These are phyloP conservation scores for Astrothelium macrocarpum DNA, from an alignment of 495 filamentous ascomycete species.

Conservation along the genomic window DNA sequence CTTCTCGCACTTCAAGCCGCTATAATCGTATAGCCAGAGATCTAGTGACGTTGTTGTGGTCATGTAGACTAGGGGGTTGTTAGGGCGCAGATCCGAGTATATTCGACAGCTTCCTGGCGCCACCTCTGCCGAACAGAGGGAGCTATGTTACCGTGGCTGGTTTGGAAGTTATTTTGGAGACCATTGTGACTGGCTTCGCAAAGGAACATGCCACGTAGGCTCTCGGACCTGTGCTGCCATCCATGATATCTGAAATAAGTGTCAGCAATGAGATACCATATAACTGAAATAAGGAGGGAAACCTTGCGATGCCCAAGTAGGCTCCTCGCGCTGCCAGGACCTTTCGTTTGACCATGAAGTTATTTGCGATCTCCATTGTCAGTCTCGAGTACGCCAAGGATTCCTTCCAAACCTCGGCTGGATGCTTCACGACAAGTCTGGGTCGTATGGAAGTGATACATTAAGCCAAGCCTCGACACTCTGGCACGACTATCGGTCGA, in stretches of 20 bases:
- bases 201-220: constrained; percentile 11
- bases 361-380: constrained; percentile 12
- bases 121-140: constrained; percentile 11
- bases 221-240: constrained; percentile 12
- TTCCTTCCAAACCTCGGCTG: constrained; percentile 10
- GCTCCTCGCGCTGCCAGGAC: constrained; percentile 12
- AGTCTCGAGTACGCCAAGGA: constrained; percentile 10
- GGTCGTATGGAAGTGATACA: constrained; percentile 11
- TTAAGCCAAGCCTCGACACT: constrained; percentile 11
- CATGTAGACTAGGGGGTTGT: constrained; percentile 11
- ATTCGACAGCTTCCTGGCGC: constrained; percentile 11
- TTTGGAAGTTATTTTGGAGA: constrained; percentile 11
- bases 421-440: constrained; percentile 11
- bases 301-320: constrained; percentile 10
- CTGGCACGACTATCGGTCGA: constrained; percentile 9
- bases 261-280: constrained; percentile 10
- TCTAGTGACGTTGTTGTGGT: constrained; percentile 11
- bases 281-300: constrained; percentile 5
- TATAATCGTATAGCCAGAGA: constrained; percentile 9
- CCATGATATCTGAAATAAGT: constrained; percentile 12
- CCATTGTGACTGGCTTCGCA: constrained; percentile 9
- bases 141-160: constrained; percentile 9
- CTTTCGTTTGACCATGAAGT: constrained; percentile 13
- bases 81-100: constrained; percentile 11
- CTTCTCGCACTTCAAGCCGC: constrained; percentile 8